phyloP scores from a whole-genome alignment of 306 rosid genomes.

The Argentina anserina region DNA sequence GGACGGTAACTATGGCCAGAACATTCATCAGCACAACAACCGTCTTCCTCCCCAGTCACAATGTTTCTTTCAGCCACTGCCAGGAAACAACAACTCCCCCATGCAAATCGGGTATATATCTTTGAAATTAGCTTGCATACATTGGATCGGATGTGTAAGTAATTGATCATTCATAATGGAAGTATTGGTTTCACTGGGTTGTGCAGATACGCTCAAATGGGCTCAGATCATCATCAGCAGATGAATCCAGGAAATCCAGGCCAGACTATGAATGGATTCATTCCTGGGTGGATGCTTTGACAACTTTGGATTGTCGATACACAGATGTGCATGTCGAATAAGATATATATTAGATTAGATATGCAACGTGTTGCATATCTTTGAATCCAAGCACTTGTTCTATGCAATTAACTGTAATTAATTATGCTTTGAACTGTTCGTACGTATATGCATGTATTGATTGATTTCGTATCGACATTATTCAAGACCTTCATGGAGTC shows the following conservation, averaged over 20 bases:
- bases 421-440: background rate
- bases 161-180: background rate
- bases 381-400: background rate
- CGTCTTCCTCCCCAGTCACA: slow-evolving; percentile 45
- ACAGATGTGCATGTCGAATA: background rate
- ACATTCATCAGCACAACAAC: slow-evolving; percentile 21
- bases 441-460: background rate
- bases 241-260: slow-evolving; percentile 43
- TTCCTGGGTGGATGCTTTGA: slow-evolving; percentile 67
- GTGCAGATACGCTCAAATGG: slow-evolving; percentile 47
- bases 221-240: slow-evolving; percentile 10
- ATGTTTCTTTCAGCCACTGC: slow-evolving; percentile 44
- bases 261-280: slow-evolving; percentile 46
- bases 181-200: background rate
- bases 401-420: background rate
- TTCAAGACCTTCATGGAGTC: background rate
- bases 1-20: slow-evolving; percentile 38
- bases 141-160: background rate
- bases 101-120: slow-evolving; percentile 62
- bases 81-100: slow-evolving; percentile 33
- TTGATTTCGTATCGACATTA: background rate
- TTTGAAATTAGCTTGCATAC: background rate
- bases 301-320: background rate
- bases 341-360: background rate
- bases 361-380: background rate